Evolutionary conservation across 2,329 filamentous ascomycete genomes (phyloP).

Genomic region (Lecanicillium sp.): DNA sequence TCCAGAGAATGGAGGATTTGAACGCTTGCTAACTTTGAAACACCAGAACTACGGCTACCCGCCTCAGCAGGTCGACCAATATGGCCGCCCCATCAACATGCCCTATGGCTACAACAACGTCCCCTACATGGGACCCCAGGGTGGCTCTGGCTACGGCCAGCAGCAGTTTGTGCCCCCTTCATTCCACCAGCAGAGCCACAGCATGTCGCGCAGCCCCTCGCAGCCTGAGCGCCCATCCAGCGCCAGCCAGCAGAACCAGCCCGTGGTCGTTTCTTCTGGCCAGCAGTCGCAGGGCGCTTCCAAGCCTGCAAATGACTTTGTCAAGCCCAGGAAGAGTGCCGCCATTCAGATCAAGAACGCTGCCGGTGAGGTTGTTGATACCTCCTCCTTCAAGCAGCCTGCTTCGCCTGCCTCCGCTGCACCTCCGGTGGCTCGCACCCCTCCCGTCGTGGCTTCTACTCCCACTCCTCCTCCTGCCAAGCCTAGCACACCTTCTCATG

Average conservation of each 20-base stretch:
- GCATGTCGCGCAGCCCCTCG: slow-evolving; percentile 78
- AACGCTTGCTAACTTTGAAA: slow-evolving; percentile 63
- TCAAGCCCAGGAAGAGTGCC: slow-evolving; percentile 58
- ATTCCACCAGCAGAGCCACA: slow-evolving; percentile 48
- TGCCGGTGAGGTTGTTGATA: slow-evolving; percentile 68
- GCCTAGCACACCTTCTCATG: slow-evolving; percentile 59
- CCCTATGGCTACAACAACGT: slow-evolving; percentile 37
- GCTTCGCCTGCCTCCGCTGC: slow-evolving; percentile 48
- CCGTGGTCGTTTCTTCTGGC: slow-evolving; percentile 55
- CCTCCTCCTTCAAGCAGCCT: slow-evolving; percentile 52
- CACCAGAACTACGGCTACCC: slow-evolving; percentile 57
- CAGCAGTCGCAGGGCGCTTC: slow-evolving; percentile 45
- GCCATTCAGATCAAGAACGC: slow-evolving; percentile 80
- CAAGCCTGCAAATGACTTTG: slow-evolving; percentile 37
- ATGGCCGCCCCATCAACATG: slow-evolving; percentile 28
- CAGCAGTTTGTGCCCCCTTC: slow-evolving; percentile 34
- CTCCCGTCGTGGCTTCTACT: slow-evolving; percentile 65
- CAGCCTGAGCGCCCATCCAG: slow-evolving; percentile 65
- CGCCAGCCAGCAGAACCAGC: slow-evolving; percentile 52
- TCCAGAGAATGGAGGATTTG: slow-evolving; percentile 62
- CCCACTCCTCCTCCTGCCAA: slow-evolving; percentile 73
- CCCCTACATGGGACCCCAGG: slow-evolving; percentile 41
- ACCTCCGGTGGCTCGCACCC: slow-evolving; percentile 53
- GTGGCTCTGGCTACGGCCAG: slow-evolving; percentile 43
- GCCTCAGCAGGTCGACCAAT: slow-evolving; percentile 33